A percentile compares a stretch with the other conserved stretches of the same genome.
These are phyloP conservation scores for Exobasidium rhododendri DNA, from an alignment of 1,284 basidiomycete genomes.

Conservation along the genomic window DNA sequence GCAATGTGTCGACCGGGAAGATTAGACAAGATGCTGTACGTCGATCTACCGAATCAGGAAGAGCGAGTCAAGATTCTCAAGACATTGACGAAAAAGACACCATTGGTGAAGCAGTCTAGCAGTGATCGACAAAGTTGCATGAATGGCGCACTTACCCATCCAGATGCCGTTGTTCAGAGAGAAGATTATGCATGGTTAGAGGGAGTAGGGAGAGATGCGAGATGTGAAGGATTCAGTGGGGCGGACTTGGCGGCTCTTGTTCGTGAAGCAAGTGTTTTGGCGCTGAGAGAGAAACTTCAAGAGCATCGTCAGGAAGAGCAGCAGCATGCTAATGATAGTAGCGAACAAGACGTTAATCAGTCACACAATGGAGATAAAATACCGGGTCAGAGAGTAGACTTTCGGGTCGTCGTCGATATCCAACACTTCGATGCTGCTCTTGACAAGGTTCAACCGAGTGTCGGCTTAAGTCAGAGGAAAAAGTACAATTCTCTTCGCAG, in stretches of 20 bases:
- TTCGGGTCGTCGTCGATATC: constrained; percentile 51
- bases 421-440: constrained; percentile 74
- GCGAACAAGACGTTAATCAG: too few species aligned
- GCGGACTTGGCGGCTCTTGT: constrained; percentile 52
- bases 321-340: constrained; percentile 15
- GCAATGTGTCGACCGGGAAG: constrained; percentile 96
- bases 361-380: neutral
- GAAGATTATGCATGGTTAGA: constrained; percentile 57
- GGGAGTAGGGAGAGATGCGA: constrained; percentile 19
- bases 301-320: constrained; percentile 20
- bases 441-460: constrained; percentile 81
- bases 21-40: constrained; percentile 92
- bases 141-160: too few species aligned
- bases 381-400: neutral
- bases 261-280: constrained; percentile 74
- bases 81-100: constrained; percentile 67
- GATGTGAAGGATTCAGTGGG: constrained; percentile 48
- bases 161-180: constrained; percentile 62
- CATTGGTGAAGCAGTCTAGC: constrained; percentile 60
- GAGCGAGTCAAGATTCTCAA: constrained; percentile 77
- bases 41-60: constrained; percentile 74
- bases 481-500: constrained; percentile 65
- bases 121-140: too few species aligned
- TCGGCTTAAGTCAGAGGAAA: constrained; percentile 72
- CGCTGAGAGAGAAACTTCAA: constrained; percentile 63